Evolutionary conservation across 805 yeast species (phyloP).

Genomic region (Candida suzukii): DNA sequence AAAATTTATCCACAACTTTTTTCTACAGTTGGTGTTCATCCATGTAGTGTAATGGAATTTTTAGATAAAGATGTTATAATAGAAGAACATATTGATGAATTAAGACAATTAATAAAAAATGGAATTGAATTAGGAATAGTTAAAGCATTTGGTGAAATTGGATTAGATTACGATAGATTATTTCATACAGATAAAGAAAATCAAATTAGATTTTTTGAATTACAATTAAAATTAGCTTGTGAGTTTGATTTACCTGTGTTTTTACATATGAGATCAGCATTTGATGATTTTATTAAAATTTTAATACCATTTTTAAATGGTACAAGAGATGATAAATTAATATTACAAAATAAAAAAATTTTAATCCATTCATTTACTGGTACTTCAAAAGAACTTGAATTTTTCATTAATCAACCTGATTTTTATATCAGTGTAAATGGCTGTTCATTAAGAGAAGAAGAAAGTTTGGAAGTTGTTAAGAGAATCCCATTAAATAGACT

Average conservation of each 20-base stretch:
- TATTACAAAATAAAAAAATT: slow-evolving; percentile 41
- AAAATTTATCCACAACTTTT: slow-evolving; percentile 29
- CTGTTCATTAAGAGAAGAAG: slow-evolving; percentile 77
- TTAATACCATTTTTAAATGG: slow-evolving; percentile 54
- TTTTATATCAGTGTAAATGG: slow-evolving; percentile 85
- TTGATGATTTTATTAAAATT: slow-evolving; percentile 66
- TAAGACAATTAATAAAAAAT: slow-evolving; percentile 40
- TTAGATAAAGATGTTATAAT: slow-evolving; percentile 17
- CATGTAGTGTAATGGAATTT: slow-evolving; percentile 71
- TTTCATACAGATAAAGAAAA: slow-evolving; percentile 63
- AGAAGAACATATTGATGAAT: slow-evolving; percentile 35
- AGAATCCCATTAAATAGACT: slow-evolving; percentile 64
- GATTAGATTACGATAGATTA: slow-evolving; percentile 88
- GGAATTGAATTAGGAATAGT: slow-evolving; percentile 49
- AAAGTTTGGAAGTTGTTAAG: slow-evolving; percentile 59
- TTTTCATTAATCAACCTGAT: slow-evolving; percentile 44
- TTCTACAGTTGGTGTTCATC: slow-evolving; percentile 92
- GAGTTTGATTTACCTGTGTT: slow-evolving; percentile 69
- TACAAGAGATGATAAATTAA: slow-evolving; percentile 23
- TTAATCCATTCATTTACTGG: slow-evolving; percentile 97
- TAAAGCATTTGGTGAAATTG: slow-evolving; percentile 90
- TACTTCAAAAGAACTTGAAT: slow-evolving; percentile 50
- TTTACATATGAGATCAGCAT: slow-evolving; percentile 83
- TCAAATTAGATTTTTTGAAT: slow-evolving; percentile 61
- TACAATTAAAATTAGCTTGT: slow-evolving; percentile 63